Evolutionary conservation across 208 protist genomes (phyloP).

Genomic region (Leptomonas pyrrhocoris): DNA sequence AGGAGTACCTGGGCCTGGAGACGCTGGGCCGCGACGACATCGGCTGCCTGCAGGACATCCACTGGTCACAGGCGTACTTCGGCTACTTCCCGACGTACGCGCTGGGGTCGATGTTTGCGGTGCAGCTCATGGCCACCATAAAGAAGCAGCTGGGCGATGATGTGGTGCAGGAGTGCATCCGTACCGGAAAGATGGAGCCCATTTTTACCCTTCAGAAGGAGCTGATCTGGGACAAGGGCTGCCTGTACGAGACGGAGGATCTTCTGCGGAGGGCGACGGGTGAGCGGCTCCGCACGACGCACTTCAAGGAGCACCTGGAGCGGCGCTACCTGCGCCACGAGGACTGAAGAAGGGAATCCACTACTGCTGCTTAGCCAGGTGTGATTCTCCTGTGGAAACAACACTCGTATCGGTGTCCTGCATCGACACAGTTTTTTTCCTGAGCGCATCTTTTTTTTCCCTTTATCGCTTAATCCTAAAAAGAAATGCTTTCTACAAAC

Average conservation of each 20-base stretch:
- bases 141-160: constrained; percentile 62
- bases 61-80: constrained; percentile 76
- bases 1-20: constrained; percentile 85
- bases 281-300: constrained; percentile 75
- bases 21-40: constrained; percentile 73
- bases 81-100: constrained; percentile 92
- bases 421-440: no score
- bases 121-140: constrained; percentile 79
- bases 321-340: constrained; percentile 75
- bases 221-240: no score
- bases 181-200: constrained; percentile 56
- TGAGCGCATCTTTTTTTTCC: no score
- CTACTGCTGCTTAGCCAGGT: constrained; percentile 45
- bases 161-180: constrained; percentile 53
- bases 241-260: constrained; percentile 69
- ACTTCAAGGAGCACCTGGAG: constrained; percentile 82
- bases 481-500: no score
- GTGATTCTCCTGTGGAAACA: no score
- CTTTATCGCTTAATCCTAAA: no score
- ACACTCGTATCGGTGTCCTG: no score
- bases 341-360: constrained; percentile 65
- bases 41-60: no score
- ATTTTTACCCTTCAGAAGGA: constrained; percentile 76
- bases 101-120: constrained; percentile 80
- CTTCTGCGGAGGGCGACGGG: constrained; percentile 80